Conservation (phyloP, 1,139 yeast genomes). For the Diutina sp. region DNA sequence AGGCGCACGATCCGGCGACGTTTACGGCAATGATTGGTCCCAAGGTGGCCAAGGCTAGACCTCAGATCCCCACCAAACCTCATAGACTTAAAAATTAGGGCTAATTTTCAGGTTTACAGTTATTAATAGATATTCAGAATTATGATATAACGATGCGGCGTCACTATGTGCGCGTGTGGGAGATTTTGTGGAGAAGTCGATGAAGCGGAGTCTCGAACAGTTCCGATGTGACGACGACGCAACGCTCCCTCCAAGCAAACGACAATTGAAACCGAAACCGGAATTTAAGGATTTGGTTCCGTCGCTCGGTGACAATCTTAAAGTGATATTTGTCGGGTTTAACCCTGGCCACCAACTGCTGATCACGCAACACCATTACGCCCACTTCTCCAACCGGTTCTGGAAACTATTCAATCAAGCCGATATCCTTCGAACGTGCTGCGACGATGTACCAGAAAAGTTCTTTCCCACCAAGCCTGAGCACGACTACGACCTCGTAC, state of each 20-base stretch:
- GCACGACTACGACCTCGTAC: slow-evolving; percentile 34
- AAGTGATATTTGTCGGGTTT: slow-evolving; percentile 54
- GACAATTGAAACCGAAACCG: neutral
- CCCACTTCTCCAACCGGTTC: slow-evolving; percentile 57
- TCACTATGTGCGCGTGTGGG: neutral
- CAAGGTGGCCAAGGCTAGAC: slow-evolving; percentile 19
- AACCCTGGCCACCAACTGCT: slow-evolving; percentile 67
- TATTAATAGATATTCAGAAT: neutral
- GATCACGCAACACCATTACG: slow-evolving; percentile 55
- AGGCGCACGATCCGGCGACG: slow-evolving; percentile 5
- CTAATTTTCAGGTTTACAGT: too few relatives aligned
- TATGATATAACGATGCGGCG: neutral
- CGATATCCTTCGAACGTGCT: slow-evolving; percentile 21
- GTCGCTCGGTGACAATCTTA: slow-evolving; percentile 16
- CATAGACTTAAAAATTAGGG: slow-evolving; percentile 7
- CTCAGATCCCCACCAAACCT: slow-evolving; percentile 27
- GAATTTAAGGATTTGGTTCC: slow-evolving; percentile 19
- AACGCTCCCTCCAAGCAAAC: neutral
- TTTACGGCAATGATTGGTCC: slow-evolving; percentile 22
- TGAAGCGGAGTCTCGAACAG: neutral
- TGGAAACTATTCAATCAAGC: slow-evolving; percentile 56
- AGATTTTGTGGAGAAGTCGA: neutral
- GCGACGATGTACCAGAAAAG: neutral
- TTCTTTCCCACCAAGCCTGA: slow-evolving; percentile 5
- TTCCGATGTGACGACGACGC: neutral